A percentile compares a stretch with the other conserved stretches of the same genome.
These are phyloP conservation scores for Angomonas deanei DNA, from an alignment of 208 protist species.

Conservation along the genomic window DNA sequence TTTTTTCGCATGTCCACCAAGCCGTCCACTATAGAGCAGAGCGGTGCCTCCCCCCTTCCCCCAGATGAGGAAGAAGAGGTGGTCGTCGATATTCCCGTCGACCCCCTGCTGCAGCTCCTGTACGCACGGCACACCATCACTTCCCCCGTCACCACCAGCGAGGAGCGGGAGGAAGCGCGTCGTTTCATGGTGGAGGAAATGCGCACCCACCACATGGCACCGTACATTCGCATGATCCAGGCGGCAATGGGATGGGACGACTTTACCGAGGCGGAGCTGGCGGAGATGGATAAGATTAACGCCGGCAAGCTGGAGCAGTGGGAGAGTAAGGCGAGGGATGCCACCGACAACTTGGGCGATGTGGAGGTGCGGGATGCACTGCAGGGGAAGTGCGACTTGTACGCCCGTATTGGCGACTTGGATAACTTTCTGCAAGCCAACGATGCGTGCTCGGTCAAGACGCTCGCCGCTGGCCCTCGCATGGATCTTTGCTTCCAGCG, in stretches of 20 bases:
- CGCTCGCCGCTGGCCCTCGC: conserved; percentile 90
- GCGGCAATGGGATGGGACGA: conserved; percentile 69
- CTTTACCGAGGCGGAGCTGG: conserved; percentile 52
- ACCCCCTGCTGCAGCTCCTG: conserved; percentile 79
- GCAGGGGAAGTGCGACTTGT: conserved; percentile 91
- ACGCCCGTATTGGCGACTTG: conserved; percentile 94
- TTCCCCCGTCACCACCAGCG: conserved; percentile 63
- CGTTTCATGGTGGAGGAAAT: conserved; percentile 65
- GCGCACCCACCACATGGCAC: conserved; percentile 80
- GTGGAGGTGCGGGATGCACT: conserved; percentile 95
- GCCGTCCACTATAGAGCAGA: background rate
- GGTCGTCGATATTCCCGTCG: conserved; percentile 54
- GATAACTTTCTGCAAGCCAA: conserved; percentile 89
- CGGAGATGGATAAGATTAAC: conserved; percentile 77
- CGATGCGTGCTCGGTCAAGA: conserved; percentile 92
- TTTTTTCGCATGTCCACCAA: background rate
- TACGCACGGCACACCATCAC: conserved; percentile 77
- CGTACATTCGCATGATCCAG: conserved; percentile 79
- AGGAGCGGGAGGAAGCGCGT: conserved; percentile 69
- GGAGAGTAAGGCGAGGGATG: conserved; percentile 89
- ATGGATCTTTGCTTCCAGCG: conserved; percentile 96
- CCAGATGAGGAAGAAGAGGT: conserved; percentile 30
- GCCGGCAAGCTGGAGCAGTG: conserved; percentile 71
- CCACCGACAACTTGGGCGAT: conserved; percentile 96
- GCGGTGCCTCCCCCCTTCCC: background rate